These are phyloP conservation scores for Chara braunii DNA, from an alignment of 139 green algal genomes.

Conservation along the genomic window DNA sequence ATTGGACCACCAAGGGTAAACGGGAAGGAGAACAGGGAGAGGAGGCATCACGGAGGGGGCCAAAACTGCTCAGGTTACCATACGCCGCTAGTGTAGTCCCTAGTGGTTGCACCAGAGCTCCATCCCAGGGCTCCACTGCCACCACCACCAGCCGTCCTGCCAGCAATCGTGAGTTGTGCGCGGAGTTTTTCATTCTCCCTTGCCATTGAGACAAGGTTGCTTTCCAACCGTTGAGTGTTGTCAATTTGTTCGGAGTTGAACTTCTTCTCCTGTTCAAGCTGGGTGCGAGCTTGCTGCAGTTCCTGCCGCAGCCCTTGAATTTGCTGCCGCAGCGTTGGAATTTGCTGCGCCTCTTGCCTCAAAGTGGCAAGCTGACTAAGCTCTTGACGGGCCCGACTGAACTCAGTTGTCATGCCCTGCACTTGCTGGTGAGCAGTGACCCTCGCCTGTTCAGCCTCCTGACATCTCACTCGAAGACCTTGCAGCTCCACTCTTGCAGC, in stretches of 20 bases:
- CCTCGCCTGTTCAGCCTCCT: slow-evolving; percentile 7
- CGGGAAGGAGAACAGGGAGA: too few relatives aligned
- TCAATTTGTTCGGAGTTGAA: slow-evolving; percentile 8
- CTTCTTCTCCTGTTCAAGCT: slow-evolving; percentile 32
- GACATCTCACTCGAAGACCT: not conserved
- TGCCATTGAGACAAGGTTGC: slow-evolving; percentile 12
- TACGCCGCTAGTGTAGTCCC: too few relatives aligned
- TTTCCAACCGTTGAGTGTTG: slow-evolving; percentile 20
- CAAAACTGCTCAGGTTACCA: too few relatives aligned
- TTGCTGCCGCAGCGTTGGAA: slow-evolving; percentile 11
- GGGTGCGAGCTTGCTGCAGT: slow-evolving; percentile 12
- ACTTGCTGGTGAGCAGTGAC: slow-evolving; percentile 7
- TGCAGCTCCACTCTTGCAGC: slow-evolving; percentile 27
- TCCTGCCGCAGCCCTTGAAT: slow-evolving; percentile 15
- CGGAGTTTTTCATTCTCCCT: slow-evolving; percentile 18
- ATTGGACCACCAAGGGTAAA: too few relatives aligned
- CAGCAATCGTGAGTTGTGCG: slow-evolving; percentile 27
- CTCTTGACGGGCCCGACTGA: slow-evolving; percentile 15
- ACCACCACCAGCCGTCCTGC: too few relatives aligned
- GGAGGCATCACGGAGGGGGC: too few relatives aligned
- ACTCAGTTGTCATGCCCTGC: slow-evolving; percentile 5
- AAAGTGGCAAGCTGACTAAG: too few relatives aligned
- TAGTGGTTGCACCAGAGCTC: too few relatives aligned
- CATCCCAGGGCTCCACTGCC: too few relatives aligned
- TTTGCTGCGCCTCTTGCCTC: too few relatives aligned